Percentiles rank a stretch among this genome's conserved stretches.
phyloP scores from a whole-genome alignment of 192 early-diverging fungal species.

The Umbelopsis isabellina region DNA sequence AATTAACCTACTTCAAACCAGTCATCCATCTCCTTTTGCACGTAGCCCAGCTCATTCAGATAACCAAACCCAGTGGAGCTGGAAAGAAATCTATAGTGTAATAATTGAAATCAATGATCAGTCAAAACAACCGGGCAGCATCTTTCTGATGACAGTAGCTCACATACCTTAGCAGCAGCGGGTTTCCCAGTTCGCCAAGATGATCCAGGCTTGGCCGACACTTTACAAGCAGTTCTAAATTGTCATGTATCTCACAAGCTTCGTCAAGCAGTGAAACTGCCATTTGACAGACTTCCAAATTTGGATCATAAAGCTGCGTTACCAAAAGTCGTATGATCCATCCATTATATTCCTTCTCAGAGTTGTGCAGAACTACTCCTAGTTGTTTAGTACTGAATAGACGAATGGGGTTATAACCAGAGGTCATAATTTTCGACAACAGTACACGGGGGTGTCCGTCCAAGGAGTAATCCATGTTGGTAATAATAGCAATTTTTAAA shows the following conservation, averaged over 20 bases:
- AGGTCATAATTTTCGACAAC: conserved; percentile 84
- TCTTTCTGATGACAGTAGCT: not conserved
- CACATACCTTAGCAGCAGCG: conserved; percentile 61
- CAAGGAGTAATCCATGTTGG: conserved; percentile 72
- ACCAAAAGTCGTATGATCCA: conserved; percentile 75
- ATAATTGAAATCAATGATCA: conserved; percentile 1
- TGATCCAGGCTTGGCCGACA: conserved; percentile 76
- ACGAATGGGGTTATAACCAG: conserved; percentile 79
- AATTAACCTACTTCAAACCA: conserved; percentile 73
- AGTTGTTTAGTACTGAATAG: conserved; percentile 76
- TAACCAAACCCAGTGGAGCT: conserved; percentile 74
- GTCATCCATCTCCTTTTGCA: conserved; percentile 75
- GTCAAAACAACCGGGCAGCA: too few species aligned
- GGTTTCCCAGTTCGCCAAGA: conserved; percentile 69
- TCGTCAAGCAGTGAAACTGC: conserved; percentile 71
- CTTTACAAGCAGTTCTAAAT: conserved; percentile 71
- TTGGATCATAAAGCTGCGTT: conserved; percentile 79
- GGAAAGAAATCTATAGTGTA: conserved; percentile 56
- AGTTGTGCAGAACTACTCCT: conserved; percentile 61
- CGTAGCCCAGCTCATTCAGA: conserved; percentile 69
- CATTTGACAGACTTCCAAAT: conserved; percentile 69
- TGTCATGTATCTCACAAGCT: conserved; percentile 64
- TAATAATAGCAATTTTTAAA: conserved; percentile 72
- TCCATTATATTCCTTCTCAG: conserved; percentile 62
- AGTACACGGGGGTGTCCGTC: conserved; percentile 83